A percentile compares a stretch with the other conserved stretches of the same genome.
Evolutionary conservation across 257 asterid species (phyloP).

Genomic region (Avicennia marina): DNA sequence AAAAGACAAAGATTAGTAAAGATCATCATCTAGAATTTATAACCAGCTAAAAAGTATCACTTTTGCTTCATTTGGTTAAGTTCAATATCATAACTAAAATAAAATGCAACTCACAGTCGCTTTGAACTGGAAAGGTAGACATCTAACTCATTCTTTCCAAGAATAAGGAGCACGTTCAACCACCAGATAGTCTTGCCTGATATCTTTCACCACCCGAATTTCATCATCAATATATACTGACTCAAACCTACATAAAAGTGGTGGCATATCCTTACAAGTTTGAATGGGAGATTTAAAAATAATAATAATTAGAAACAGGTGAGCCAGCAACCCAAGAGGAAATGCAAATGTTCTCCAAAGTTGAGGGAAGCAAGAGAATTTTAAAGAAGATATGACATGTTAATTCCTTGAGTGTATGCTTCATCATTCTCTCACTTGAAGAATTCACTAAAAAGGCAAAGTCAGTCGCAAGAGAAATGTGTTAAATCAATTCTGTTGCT

Average conservation of each 20-base stretch:
- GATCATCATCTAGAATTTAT: background rate
- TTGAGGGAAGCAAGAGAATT: background rate
- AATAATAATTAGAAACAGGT: background rate
- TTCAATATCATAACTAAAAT: background rate
- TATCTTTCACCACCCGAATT: slow-evolving; percentile 89
- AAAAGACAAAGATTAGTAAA: too few relatives aligned
- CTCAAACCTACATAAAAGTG: slow-evolving; percentile 54
- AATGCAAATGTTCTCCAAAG: background rate
- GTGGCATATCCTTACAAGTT: slow-evolving; percentile 7
- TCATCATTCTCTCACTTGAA: too few relatives aligned
- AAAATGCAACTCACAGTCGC: slow-evolving; percentile 14
- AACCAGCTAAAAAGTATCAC: background rate
- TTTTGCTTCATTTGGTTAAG: background rate
- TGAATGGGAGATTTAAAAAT: background rate
- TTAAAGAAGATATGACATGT: too few relatives aligned
- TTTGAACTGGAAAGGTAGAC: slow-evolving; percentile 9
- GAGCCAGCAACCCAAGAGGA: background rate
- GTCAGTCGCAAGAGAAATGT: background rate
- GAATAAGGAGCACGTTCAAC: slow-evolving; percentile 89
- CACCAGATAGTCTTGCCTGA: slow-evolving; percentile 72
- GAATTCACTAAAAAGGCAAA: background rate
- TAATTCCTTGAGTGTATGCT: too few relatives aligned
- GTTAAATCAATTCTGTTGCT: background rate
- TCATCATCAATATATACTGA: slow-evolving; percentile 78
- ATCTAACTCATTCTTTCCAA: slow-evolving; percentile 64